Evolutionary conservation across 129 eudicot genomes (phyloP), one percentile per base, ranked within the genome.

Genomic region (Calendula officinalis): DNA sequence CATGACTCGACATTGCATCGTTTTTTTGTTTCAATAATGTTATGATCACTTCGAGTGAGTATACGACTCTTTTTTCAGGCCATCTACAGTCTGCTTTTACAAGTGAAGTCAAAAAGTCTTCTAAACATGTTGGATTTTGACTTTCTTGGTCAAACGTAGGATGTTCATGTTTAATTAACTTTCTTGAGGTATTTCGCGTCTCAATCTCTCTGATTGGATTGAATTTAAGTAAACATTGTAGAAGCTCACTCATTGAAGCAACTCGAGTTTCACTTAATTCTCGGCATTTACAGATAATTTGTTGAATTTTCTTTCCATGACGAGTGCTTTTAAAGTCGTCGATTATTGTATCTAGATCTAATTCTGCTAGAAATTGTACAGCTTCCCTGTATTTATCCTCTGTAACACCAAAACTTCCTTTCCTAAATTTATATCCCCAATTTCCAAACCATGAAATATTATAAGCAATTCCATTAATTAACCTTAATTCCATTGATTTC

Each of bases 381-480:
- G 87, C 84, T 68, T 67, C 74, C 45, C 60, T 66, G 75, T 84
- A 78, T 62, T 84, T 78, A 33, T 72, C 78, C 54, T 68, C 84
- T 36, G 80, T 78, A 10, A 84, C 75, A 64, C 76, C 86, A 33
- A 74, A 78, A 47, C 76, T 71, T 36, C 90, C 92, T 38, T 68
- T 55, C 54, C 77, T 66, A 44, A 78, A 85, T 67, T 62, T 85
- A 63, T 86, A 86, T 1, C 88, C 94, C 94, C 94, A 86, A 52
- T 77, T 76, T 5, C 77, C 88, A 57, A 79, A 82, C 94, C 88
- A 86, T 34, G 88, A 73, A 17, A 15, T 62, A 68, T 75, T 71
- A 41, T 68, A 71, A 13, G 86, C 83, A 5, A 73, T 76, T 32
- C 88, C 88, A 62, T 84, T 70, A 66, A 84, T 69, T 73, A 88